phyloP scores from a whole-genome alignment of 345 rosid genomes.

The Eutrema heterophyllum region DNA sequence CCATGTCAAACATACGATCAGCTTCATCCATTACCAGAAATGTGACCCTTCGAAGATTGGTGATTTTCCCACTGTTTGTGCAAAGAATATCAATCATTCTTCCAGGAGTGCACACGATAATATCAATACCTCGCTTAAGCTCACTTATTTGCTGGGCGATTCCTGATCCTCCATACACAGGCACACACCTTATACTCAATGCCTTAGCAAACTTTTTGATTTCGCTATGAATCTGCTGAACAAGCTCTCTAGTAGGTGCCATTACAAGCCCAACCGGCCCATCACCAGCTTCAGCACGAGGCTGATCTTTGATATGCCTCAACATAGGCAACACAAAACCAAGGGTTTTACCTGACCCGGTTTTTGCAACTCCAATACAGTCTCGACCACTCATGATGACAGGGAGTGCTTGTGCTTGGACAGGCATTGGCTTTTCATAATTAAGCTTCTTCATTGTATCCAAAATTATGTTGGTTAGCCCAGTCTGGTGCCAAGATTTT shows the following conservation, averaged over 20 bases:
- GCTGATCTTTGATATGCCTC: slow-evolving; percentile 93
- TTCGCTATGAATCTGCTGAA: slow-evolving; percentile 85
- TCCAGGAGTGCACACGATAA: slow-evolving; percentile 90
- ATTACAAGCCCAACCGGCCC: slow-evolving; percentile 85
- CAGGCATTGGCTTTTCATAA: slow-evolving; percentile 84
- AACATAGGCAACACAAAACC: slow-evolving; percentile 89
- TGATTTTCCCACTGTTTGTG: slow-evolving; percentile 77
- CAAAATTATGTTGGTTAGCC: slow-evolving; percentile 67
- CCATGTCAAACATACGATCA: slow-evolving; percentile 93
- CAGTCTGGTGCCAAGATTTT: slow-evolving; percentile 87
- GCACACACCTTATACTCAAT: slow-evolving; percentile 64
- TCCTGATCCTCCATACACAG: slow-evolving; percentile 90
- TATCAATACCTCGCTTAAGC: slow-evolving; percentile 77
- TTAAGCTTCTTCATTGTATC: slow-evolving; percentile 72
- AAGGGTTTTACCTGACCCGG: slow-evolving; percentile 90
- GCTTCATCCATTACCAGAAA: slow-evolving; percentile 89
- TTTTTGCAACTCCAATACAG: slow-evolving; percentile 89
- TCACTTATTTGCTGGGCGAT: slow-evolving; percentile 93
- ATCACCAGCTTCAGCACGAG: slow-evolving; percentile 76
- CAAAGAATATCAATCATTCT: slow-evolving; percentile 90
- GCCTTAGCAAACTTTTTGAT: slow-evolving; percentile 61
- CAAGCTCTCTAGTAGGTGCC: slow-evolving; percentile 97
- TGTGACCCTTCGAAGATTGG: slow-evolving; percentile 72
- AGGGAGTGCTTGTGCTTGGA: slow-evolving; percentile 85
- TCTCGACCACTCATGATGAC: slow-evolving; percentile 89